Base-by-base conservation (phyloP, 495 filamentous ascomycete species). In the Thermothielavioides terrestris region DNA sequence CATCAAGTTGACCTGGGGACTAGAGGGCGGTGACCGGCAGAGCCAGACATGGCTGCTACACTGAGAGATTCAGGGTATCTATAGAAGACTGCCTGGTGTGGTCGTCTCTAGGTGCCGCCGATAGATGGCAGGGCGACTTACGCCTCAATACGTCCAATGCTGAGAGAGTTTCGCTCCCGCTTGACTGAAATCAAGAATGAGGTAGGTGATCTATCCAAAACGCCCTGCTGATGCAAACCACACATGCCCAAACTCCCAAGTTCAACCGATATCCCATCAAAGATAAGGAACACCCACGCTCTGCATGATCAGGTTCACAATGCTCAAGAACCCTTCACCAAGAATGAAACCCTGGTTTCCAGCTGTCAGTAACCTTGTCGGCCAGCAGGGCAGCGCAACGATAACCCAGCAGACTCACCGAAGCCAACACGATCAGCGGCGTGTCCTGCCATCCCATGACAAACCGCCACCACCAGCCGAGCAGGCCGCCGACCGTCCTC, bases 271-370 rank as follows among this genome's bases (percentile, higher is more conserved):
- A 36, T 12, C 20, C 55, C 57, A 86, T 32, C 4, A 17, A 2
- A 90, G 68, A 75, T 91, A 87, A 53, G 88, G 86, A 47, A 95
- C 87, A 10, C 73, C 68, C 18, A 78, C 74, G 67, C 87, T 91
- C 34, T 94, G 87, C 58, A 99, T 75, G 9, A 84, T 62, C 50
- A 99, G 67, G 59, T 95, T 96, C 26, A 92, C 76, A 58, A 99
- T 95, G 60, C 92, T 97, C 46, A 95, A 63, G 53, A 97, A 79
- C 0, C 94, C 94, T 65, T 99, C 94, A 6, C 94, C 94, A 18
- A 99, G 68, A 54, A 99, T 95, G 47, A 97, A 77, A 2, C 94
- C 88, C 67, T 78, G 32, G 1, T 8, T 14, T 17, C n/a, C n/a
- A 18, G n/a, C 17, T 11, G 46, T 58, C 26, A 55, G 46, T 36